Conservation (phyloP, 768 basidiomycete species). For the Lentinula sp. region DNA sequence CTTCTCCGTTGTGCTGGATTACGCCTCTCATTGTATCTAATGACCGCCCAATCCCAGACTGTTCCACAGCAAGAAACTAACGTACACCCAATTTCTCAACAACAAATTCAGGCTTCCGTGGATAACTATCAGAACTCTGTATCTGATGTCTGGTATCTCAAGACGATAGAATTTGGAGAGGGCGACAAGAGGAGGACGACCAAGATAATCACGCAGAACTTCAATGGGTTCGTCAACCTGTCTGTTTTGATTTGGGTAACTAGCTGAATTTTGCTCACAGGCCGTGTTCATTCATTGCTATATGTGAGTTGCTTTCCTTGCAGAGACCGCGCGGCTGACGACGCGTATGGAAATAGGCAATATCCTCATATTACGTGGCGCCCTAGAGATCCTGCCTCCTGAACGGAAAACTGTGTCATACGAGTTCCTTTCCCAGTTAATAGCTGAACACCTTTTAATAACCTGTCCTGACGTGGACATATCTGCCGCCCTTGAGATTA, state of each 20-base stretch:
- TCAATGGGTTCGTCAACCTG: constrained; percentile 60
- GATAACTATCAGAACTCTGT: constrained; percentile 29
- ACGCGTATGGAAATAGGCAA: constrained; percentile 49
- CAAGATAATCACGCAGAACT: constrained; percentile 79
- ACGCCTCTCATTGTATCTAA: background rate
- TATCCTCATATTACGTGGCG: constrained; percentile 79
- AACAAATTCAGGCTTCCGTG: background rate
- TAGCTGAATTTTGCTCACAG: constrained; percentile 28
- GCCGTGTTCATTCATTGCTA: constrained; percentile 88
- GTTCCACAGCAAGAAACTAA: background rate
- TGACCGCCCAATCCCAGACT: background rate
- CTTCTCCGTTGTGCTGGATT: background rate
- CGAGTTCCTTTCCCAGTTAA: constrained; percentile 74
- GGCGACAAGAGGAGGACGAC: constrained; percentile 22
- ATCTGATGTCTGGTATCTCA: constrained; percentile 75
- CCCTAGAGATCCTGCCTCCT: constrained; percentile 66
- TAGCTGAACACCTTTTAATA: constrained; percentile 75
- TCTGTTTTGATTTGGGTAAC: background rate
- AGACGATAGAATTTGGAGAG: constrained; percentile 49
- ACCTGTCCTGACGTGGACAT: constrained; percentile 56
- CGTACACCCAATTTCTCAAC: background rate
- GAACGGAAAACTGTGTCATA: constrained; percentile 73
- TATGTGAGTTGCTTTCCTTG: constrained; percentile 46
- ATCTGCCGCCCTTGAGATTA: constrained; percentile 65
- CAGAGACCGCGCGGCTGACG: constrained; percentile 3